These are phyloP conservation scores for Monilinia polystroma DNA, from an alignment of 2,329 filamentous ascomycete species.

Conservation along the genomic window DNA sequence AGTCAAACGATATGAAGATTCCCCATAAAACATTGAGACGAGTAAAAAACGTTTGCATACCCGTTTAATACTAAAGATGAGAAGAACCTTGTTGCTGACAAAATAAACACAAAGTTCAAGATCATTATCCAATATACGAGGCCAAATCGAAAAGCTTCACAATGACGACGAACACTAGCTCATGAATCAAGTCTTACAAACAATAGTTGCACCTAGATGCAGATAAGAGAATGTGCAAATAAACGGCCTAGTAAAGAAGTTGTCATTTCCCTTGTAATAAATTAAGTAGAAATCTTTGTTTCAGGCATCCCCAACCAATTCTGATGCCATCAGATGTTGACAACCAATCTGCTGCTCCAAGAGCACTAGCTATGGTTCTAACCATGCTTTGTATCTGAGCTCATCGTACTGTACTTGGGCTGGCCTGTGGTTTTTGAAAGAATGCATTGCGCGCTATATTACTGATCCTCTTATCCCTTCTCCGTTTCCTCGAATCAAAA, in stretches of 20 bases:
- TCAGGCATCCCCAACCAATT: neutral
- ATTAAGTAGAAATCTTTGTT: conserved; percentile 3
- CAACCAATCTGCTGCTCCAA: neutral
- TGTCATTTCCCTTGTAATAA: neutral
- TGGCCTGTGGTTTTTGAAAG: neutral
- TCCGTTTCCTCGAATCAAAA: conserved; percentile 28
- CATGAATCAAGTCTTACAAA: neutral
- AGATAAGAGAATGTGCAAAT: neutral
- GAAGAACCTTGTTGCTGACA: neutral
- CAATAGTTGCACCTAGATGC: neutral
- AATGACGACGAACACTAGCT: neutral
- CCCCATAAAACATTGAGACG: neutral
- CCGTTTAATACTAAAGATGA: neutral
- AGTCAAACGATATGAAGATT: neutral
- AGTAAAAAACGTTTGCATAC: neutral
- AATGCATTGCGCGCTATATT: conserved; percentile 1
- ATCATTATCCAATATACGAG: neutral
- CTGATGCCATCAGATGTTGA: neutral
- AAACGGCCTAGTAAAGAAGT: neutral
- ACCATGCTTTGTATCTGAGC: neutral
- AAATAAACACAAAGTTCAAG: neutral
- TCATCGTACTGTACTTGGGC: neutral
- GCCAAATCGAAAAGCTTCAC: neutral
- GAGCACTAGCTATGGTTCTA: neutral
- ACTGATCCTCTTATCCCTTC: neutral